phyloP scores from a whole-genome alignment of 2,329 filamentous ascomycete species.

The Fusarium siculi region DNA sequence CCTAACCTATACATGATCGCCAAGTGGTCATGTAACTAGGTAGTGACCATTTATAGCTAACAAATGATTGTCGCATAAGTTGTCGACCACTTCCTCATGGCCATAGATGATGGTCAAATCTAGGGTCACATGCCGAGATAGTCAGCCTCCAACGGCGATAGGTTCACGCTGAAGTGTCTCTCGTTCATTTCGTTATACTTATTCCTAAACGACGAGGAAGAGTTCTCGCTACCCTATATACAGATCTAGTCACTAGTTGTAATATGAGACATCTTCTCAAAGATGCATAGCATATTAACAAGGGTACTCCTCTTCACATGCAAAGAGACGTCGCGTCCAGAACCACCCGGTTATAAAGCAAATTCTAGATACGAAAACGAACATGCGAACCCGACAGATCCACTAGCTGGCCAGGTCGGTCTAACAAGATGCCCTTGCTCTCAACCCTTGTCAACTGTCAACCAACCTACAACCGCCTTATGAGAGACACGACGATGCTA shows the following conservation, averaged over 20 bases:
- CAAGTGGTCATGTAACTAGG: no score
- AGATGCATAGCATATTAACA: not conserved
- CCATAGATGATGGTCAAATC: not conserved
- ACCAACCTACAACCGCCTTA: not conserved
- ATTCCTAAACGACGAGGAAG: not conserved
- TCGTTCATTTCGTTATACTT: not conserved
- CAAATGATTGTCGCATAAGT: not conserved
- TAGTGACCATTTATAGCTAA: not conserved
- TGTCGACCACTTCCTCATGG: not conserved
- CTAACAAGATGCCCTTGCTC: slow-evolving; percentile 4
- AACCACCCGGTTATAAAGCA: not conserved
- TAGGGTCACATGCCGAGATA: not conserved
- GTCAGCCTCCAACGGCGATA: not conserved
- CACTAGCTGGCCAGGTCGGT: not conserved
- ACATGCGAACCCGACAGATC: slow-evolving; percentile 3
- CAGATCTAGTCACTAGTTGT: not conserved
- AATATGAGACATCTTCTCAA: not conserved
- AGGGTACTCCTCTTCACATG: slow-evolving; percentile 13
- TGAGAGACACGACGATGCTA: not conserved
- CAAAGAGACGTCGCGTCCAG: not conserved
- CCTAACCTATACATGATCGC: not conserved
- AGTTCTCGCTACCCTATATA: not conserved
- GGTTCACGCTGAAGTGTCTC: not conserved
- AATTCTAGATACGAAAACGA: slow-evolving; percentile 22
- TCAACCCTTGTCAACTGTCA: not conserved